Evolutionary conservation across 2,329 filamentous ascomycete genomes (phyloP), one percentile per base, ranked within the genome.

Genomic region (Blastomyces silverae): DNA sequence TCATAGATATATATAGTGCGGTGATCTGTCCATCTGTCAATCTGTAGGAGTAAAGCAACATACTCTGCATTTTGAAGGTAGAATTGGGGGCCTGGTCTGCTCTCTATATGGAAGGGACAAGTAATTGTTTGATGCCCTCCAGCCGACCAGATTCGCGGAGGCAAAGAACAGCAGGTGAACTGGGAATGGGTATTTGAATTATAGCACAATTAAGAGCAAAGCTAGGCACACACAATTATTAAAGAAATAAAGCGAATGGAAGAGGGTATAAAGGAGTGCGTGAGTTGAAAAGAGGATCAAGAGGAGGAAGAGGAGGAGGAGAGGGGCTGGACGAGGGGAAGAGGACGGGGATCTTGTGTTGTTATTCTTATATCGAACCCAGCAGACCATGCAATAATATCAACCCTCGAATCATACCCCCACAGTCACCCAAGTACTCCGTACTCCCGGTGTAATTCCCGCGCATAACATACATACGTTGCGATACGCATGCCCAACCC

Each of bases 51-150:
- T 31, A 34, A 34, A 13, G 37, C 22, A 22, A 68, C 68, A 39
- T 74, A 78, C 76, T 77, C 67, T 77, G 74, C 75, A 78, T 77
- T 62, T 67, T 73, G 46, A 34, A 62, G 34, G 57, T 34, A 25
- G 39, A 34, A 22, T 20, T 46, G 13, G 42, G 42, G 58, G 1
- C 42, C 37, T 11, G 34, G 20, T 58, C 56, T 39, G 42, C 55
- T 52, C 5, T 56, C 2, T 34, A 58, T 62, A 67, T 73, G 22
- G 22, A 25, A 2, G 11, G 22, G 58, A 15, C 1, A 31, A 28
- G 22, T 39, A 58, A 42, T 37, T n/a, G 5, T 7, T 58, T 58
- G 37, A 39, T 42, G 25, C 25, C n/a, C 34, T 42, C 20, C 8
- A n/a, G 7, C 3, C 11, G 48, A 52, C 22, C 8, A 50, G 10